phyloP scores from a whole-genome alignment of 2,329 filamentous ascomycete genomes.

The Triangularia setosa region DNA sequence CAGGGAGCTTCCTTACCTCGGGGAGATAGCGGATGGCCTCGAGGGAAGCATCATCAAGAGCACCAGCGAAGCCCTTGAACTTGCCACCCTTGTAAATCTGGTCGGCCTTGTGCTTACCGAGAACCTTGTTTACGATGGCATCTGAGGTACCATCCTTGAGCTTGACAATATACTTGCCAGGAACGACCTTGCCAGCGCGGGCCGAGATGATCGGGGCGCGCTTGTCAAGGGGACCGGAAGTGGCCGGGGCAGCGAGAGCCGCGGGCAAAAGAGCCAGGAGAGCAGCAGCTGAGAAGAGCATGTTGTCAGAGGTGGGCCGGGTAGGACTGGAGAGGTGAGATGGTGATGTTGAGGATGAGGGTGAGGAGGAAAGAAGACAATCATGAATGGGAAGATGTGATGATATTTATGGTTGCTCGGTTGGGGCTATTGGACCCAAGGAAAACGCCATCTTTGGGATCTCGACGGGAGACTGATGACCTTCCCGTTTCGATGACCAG shows the following conservation, averaged over 20 bases:
- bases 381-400: neutral
- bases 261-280: constrained; percentile 36
- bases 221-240: constrained; percentile 16
- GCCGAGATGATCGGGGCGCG: constrained; percentile 36
- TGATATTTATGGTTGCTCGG: constrained; percentile 21
- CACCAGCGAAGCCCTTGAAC: constrained; percentile 31
- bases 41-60: constrained; percentile 24
- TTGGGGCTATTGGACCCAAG: neutral
- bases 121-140: constrained; percentile 24
- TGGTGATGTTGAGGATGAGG: constrained; percentile 7
- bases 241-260: constrained; percentile 25
- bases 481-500: constrained; percentile 14
- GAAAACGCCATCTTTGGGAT: constrained; percentile 4
- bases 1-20: constrained; percentile 19
- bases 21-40: constrained; percentile 23
- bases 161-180: constrained; percentile 44
- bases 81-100: constrained; percentile 26
- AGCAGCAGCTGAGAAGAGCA: constrained; percentile 34
- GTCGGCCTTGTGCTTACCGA: constrained; percentile 25
- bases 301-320: constrained; percentile 27
- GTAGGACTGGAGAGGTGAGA: constrained; percentile 8
- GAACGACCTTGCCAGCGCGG: constrained; percentile 34
- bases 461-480: constrained; percentile 1
- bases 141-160: constrained; percentile 33
- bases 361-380: neutral